Evolutionary conservation across 768 basidiomycete species (phyloP).

Genomic region (Lyophyllum shimeji): DNA sequence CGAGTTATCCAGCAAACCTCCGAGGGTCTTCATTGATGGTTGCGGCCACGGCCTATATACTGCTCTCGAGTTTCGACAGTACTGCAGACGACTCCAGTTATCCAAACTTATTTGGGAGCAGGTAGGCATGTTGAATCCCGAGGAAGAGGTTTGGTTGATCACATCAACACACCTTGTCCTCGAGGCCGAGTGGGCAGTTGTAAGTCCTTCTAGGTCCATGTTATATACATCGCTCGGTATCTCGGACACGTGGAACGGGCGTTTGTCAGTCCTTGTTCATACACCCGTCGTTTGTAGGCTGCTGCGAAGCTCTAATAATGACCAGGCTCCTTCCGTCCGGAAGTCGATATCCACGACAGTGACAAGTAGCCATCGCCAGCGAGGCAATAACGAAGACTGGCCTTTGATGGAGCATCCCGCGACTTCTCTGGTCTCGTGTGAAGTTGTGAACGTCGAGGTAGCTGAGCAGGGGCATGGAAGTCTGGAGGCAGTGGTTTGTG

Average conservation of each 20-base stretch:
- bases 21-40: no score
- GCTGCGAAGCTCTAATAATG: background rate
- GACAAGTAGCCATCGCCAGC: no score
- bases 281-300: background rate
- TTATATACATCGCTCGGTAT: slow-evolving; percentile 3
- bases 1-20: no score
- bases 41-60: no score
- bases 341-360: no score
- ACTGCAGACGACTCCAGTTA: no score
- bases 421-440: background rate
- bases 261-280: background rate
- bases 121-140: slow-evolving; percentile 1
- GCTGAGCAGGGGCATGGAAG: background rate
- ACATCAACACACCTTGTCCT: slow-evolving; percentile 12
- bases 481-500: background rate
- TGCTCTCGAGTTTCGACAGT: background rate
- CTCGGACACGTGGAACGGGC: slow-evolving; percentile 1
- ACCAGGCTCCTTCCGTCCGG: no score
- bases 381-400: no score
- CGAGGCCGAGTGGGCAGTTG: slow-evolving; percentile 10
- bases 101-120: background rate
- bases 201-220: slow-evolving; percentile 15
- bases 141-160: slow-evolving; percentile 2
- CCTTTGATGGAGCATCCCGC: background rate
- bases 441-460: background rate